Evolutionary conservation across 2,329 filamentous ascomycete species (phyloP), one percentile per base, ranked within the genome.

Genomic region (Fusarium sp.): DNA sequence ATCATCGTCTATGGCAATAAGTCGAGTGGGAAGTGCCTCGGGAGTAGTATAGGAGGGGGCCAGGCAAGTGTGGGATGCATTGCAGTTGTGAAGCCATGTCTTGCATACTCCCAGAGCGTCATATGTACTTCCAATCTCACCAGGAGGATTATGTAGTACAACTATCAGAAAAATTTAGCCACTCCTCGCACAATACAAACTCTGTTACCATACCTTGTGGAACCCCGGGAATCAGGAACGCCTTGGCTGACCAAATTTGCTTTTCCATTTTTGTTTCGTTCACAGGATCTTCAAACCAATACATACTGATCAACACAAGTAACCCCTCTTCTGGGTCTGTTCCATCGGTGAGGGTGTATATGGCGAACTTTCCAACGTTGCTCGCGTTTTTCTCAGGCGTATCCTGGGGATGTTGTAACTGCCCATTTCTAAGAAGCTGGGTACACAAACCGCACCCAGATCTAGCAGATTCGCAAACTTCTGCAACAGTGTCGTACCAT

Each of bases 41-140:
- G 31, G 15, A 0, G 8, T 34, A 17, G 10, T 34, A 3, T 8
- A 1, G 22, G 31, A 4, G 7, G 2, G 10, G 2, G 28, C 9
- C 15, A 10, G 31, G 19, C 45, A 49, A 22, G 7, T n/a, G 15
- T 49, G 45, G 5, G 31, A 22, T 10, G 45, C 1, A 14, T 49
- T 6, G 15, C 45, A 49, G 5, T 36, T 3, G 11, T 13, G 28
- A 13, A 49, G 19, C 45, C 31, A 36, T n/a, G 6, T 17, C 21
- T 24, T 49, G 19, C 45, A 34, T 33, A 36, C 3, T 6, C 34
- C 19, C 2, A 36, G n/a, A 6, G 45, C 11, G 5, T 49, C 8
- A 3, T 15, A 9, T 4, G 21, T 17, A 5, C 19, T 13, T 3
- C 6, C 10, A 4, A 13, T 7, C 8, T 22, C 28, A 10, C 8